Conservation (phyloP, 2,329 filamentous ascomycete genomes). For the Microascus cirrosus region DNA sequence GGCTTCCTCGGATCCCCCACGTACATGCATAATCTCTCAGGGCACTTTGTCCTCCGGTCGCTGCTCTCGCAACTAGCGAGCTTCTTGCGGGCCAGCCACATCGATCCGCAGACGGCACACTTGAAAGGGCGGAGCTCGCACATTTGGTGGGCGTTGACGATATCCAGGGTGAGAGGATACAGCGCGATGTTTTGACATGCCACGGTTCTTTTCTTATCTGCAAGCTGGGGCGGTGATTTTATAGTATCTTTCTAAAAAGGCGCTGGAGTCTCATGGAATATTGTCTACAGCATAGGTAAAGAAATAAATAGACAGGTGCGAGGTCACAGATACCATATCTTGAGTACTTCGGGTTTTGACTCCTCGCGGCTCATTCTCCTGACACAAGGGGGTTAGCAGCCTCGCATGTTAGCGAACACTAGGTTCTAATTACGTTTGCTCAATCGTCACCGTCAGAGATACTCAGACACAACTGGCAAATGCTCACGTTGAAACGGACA, state of each 20-base stretch:
- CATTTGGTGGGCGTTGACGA: constrained; percentile 12
- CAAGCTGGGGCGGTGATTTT: not conserved
- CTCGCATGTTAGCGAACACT: not conserved
- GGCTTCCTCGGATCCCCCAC: constrained; percentile 20
- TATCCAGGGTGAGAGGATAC: not conserved
- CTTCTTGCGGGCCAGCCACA: constrained; percentile 21
- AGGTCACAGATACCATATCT: not conserved
- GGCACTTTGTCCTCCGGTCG: constrained; percentile 17
- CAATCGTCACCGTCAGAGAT: not conserved
- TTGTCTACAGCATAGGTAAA: not conserved
- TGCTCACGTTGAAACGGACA: not conserved
- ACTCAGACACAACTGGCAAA: not conserved
- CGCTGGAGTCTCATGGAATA: not conserved
- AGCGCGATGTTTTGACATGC: not conserved
- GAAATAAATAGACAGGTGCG: not conserved
- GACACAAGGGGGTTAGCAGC: not conserved
- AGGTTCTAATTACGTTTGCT: not conserved
- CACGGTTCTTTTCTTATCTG: not conserved
- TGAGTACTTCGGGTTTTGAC: not conserved
- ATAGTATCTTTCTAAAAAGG: not conserved
- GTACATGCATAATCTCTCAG: constrained; percentile 23
- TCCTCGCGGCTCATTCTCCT: not conserved
- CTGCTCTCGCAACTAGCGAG: constrained; percentile 23
- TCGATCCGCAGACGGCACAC: constrained; percentile 18
- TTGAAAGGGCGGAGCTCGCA: constrained; percentile 23